Conservation (phyloP, 208 protist species). For the Crithidia sp. region DNA sequence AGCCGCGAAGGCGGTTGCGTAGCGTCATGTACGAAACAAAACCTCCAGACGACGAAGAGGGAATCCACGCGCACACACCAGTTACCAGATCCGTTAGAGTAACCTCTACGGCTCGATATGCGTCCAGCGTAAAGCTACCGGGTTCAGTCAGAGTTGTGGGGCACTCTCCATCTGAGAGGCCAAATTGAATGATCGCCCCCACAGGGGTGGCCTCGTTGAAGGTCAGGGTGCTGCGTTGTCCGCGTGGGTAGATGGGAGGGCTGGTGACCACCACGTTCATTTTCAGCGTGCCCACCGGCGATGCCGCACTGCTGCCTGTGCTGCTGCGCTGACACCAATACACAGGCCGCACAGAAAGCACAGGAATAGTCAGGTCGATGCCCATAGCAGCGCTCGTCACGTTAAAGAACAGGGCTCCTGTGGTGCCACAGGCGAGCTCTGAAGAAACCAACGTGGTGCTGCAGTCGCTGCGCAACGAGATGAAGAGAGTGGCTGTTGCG, state of each 20-base stretch:
- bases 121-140: neutral
- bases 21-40: neutral
- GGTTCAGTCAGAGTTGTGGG: neutral
- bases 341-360: neutral
- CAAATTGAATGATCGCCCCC: neutral
- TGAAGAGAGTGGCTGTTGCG: neutral
- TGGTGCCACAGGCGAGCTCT: neutral
- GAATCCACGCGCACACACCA: slow-evolving; percentile 1
- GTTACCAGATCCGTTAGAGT: neutral
- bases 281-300: neutral
- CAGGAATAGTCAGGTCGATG: neutral
- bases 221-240: neutral
- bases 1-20: slow-evolving; percentile 4
- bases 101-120: neutral
- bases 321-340: slow-evolving; percentile 4
- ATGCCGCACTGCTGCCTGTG: neutral
- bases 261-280: slow-evolving; percentile 12
- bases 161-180: slow-evolving; percentile 8
- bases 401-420: neutral
- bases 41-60: neutral
- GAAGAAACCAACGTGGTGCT: neutral
- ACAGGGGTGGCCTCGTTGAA: slow-evolving; percentile 20
- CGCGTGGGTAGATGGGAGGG: neutral
- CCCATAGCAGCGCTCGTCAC: neutral
- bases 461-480: neutral